Conservation (phyloP, 1,284 basidiomycete genomes). For the Sporisorium scitamineum region DNA sequence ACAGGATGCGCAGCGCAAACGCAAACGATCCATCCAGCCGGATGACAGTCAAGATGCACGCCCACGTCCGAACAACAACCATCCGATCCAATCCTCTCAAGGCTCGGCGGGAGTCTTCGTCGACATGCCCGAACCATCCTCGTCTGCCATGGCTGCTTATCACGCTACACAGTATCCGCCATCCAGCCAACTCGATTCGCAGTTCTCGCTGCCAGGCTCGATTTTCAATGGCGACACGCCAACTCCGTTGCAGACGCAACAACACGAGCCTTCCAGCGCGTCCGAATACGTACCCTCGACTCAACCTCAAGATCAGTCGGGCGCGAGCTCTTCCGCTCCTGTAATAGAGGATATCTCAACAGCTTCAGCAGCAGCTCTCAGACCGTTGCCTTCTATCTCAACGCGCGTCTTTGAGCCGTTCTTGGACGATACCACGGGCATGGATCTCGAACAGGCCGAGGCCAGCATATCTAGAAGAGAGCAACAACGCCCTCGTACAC, state of each 20-base stretch:
- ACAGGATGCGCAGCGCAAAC: conserved; percentile 16
- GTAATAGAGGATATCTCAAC: neutral
- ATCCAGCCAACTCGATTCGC: conserved; percentile 13
- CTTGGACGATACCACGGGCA: conserved; percentile 41
- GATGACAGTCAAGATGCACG: neutral
- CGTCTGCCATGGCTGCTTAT: conserved; percentile 33
- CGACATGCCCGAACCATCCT: conserved; percentile 32
- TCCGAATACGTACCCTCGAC: conserved; percentile 28
- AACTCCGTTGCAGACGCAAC: neutral
- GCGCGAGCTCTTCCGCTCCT: neutral
- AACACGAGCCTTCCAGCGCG: conserved; percentile 4
- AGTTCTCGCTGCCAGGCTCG: conserved; percentile 18
- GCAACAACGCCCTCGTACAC: neutral
- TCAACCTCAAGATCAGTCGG: conserved; percentile 13
- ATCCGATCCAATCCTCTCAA: conserved; percentile 1
- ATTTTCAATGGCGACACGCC: conserved; percentile 8
- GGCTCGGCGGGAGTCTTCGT: conserved; percentile 9
- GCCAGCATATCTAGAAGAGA: conserved; percentile 1
- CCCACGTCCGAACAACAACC: neutral
- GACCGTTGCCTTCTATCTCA: conserved; percentile 26
- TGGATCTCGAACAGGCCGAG: conserved; percentile 31
- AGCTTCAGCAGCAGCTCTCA: conserved; percentile 2
- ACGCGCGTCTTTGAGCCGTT: conserved; percentile 36
- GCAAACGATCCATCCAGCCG: conserved; percentile 17
- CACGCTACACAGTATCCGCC: conserved; percentile 18